Evolutionary conservation across 768 basidiomycete genomes (phyloP), one percentile per base, ranked within the genome.

Genomic region (Phanerodontia chrysosporium): DNA sequence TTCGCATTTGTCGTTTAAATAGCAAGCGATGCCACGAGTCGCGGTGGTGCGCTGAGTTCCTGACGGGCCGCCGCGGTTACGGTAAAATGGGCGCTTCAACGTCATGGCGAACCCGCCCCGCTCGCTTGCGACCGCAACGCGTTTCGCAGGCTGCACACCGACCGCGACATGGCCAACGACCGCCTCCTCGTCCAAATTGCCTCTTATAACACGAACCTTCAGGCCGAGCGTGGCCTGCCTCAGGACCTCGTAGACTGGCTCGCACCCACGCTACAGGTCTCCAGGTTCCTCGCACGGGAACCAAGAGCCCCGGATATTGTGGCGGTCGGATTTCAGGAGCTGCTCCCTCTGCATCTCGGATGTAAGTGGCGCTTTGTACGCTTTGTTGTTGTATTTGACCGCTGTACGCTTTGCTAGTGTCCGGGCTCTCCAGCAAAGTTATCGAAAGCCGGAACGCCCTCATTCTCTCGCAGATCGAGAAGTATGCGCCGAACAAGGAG

Each of bases 191-290:
- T 93, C 5, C 91, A 92, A 67, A 86, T 93, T 55, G 89, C 89
- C 12, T 86, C 92, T 2, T 97, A 95, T 76, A 97, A 97, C 69
- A 93, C 93, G 6, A 94, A 94, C 67, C 78, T 95, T 7, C 93
- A 95, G 72, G 89, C 87, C 6, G 79, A 83, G 18, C 73, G 76
- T 27, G 88, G 87, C 12, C 63, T 91, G 28, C 89, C 90, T 0
- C 90, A 94, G 69, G 88, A 95, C 67, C 80, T 98, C 48, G 90
- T 95, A 2, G 89, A 92, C 74, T 98, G 95, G 95, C 82, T 98
- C 25, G 78, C 84, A 2, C 93, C 95, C 28, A 90, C 90, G 0
- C 73, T 94, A 9, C 84, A 86, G 58, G 88, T 90, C 8, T 88
- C 90, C 36, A 77, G 77, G 55, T 86, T 91, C 73, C 83, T 92